Evolutionary conservation across 2,329 filamentous ascomycete species (phyloP), one percentile per base, ranked within the genome.

Genomic region (Penicillium polonicum): DNA sequence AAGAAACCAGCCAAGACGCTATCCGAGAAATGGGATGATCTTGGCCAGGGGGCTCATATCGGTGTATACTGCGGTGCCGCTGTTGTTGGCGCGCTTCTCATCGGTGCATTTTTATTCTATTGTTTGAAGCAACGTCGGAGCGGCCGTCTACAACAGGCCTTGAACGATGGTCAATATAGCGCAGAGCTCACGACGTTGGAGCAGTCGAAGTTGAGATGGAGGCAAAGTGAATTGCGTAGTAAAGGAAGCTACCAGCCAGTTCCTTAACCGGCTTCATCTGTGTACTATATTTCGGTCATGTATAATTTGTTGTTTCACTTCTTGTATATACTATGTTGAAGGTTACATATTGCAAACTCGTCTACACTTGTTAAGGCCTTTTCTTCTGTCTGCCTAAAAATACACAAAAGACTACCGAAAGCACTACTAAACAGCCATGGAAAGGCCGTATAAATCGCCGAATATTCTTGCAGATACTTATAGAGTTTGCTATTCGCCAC

Each of bases 1-100:
- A 63, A 63, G 15, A 43, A 36, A n/a, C 53, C 60, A 19, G 29
- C 35, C 2, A 36, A 61, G 23, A 57, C 56, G 0, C 31, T 63
- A 15, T 21, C 49, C n/a, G 19, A 63, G 31, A 61, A 63, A 35
- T 63, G 60, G 60, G 48, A 57, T 21, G 60, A 55, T 31, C 50
- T 63, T 12, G 42, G 43, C 8, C 9, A 27, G 3, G 56, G 59
- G 8, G 60, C 57, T 7, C 60, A 63, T 31, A 55, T 63, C 19
- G 60, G 60, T 13, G 48, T 63, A 3, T 63, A 63, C 15, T 38
- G 39, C 25, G 59, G 41, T 31, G 57, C 43, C 7, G 46, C 27
- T 2, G 57, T 53, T 13, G 57, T 23, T 17, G 60, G 46, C 21
- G 55, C 57, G 12, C 43, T 58, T 17, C 25, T 48, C 6, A 21